These are phyloP conservation scores for Tetrastigma voinierianum DNA, from an alignment of 164 flowering plant genomes.

Conservation along the genomic window DNA sequence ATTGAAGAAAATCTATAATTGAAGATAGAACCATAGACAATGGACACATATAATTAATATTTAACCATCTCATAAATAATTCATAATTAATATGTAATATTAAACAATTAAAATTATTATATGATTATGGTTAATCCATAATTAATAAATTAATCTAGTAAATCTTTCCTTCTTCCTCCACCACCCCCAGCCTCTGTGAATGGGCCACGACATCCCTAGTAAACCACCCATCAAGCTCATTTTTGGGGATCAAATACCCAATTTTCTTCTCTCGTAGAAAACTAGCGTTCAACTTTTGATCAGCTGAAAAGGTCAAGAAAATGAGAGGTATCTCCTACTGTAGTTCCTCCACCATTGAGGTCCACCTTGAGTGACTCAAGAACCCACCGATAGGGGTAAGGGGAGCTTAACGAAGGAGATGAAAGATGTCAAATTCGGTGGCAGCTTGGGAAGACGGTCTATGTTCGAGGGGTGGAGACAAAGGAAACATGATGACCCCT, in stretches of 20 bases:
- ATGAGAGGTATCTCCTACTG: constrained; percentile 24
- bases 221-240: constrained; percentile 16
- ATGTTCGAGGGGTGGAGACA: constrained; percentile 39
- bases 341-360: constrained; percentile 40
- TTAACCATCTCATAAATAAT: too few species aligned
- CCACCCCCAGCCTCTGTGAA: constrained; percentile 22
- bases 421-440: constrained; percentile 3
- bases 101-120: too few species aligned
- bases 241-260: constrained; percentile 10
- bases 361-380: constrained; percentile 48
- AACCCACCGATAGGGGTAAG: constrained; percentile 40
- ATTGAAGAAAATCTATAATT: too few species aligned
- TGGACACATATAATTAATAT: too few species aligned
- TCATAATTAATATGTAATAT: too few species aligned
- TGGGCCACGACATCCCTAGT: constrained; percentile 31
- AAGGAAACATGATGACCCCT: constrained; percentile 34
- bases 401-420: constrained; percentile 30
- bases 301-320: constrained; percentile 29
- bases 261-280: constrained; percentile 19
- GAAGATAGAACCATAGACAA: too few species aligned
- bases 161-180: constrained; percentile 18
- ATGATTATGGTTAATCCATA: too few species aligned
- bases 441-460: constrained; percentile 20
- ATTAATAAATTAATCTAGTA: too few species aligned
- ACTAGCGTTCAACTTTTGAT: constrained; percentile 29